These are phyloP conservation scores for Elsinoe batatas DNA, from an alignment of 2,329 filamentous ascomycete genomes.

Conservation along the genomic window DNA sequence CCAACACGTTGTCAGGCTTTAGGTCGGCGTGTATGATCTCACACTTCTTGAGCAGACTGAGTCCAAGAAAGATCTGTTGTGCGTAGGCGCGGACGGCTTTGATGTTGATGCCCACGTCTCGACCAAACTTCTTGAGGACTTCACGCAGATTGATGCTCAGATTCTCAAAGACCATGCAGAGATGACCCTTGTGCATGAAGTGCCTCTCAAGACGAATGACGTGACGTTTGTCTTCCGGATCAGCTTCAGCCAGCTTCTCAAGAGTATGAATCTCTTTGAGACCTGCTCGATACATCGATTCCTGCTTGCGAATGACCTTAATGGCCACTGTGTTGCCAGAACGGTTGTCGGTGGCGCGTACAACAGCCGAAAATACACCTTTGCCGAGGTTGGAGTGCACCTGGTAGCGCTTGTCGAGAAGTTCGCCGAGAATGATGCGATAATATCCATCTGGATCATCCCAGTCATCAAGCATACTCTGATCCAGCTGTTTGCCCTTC, in stretches of 20 bases:
- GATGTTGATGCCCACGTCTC: constrained; percentile 85
- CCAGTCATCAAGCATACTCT: constrained; percentile 79
- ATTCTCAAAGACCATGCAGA: constrained; percentile 96
- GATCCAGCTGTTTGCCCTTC: constrained; percentile 50
- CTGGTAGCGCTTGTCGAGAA: constrained; percentile 81
- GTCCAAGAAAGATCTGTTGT: constrained; percentile 83
- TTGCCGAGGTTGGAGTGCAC: constrained; percentile 79
- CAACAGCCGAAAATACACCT: constrained; percentile 96
- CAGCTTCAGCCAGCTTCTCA: constrained; percentile 73
- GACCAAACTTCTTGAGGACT: constrained; percentile 89
- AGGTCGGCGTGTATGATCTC: constrained; percentile 92
- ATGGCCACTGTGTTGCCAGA: constrained; percentile 65
- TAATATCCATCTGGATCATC: constrained; percentile 95
- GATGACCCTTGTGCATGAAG: constrained; percentile 89
- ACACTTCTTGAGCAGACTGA: constrained; percentile 81
- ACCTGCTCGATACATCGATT: constrained; percentile 83
- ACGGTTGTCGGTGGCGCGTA: constrained; percentile 69
- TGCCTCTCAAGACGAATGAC: constrained; percentile 76
- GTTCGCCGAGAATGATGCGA: constrained; percentile 83
- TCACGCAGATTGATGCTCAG: constrained; percentile 86
- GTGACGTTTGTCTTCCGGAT: constrained; percentile 83
- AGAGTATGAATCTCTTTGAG: constrained; percentile 92
- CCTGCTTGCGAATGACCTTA: constrained; percentile 97
- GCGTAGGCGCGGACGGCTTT: constrained; percentile 80
- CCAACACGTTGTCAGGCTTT: constrained; percentile 95